Percentiles rank a stretch among this genome's conserved stretches.
These are phyloP conservation scores for Paramecium octaurelia DNA, from an alignment of 73 alveolate genomes.

Conservation along the genomic window DNA sequence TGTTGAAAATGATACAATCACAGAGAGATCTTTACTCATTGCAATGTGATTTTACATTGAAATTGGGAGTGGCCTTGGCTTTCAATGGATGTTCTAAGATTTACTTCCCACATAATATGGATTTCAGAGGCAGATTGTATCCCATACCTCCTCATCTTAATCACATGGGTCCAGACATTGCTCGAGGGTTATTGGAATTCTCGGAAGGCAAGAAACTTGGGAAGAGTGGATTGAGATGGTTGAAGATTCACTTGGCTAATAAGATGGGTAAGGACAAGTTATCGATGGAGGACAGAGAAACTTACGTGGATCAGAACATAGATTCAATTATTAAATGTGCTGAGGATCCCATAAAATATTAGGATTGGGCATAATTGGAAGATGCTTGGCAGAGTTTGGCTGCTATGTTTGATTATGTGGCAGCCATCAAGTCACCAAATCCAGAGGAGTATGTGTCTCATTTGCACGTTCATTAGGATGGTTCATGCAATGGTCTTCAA, in stretches of 20 bases:
- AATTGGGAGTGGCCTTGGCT: constrained; percentile 77
- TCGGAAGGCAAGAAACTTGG: constrained; percentile 88
- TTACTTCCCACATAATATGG: constrained; percentile 95
- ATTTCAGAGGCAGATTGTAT: constrained; percentile 96
- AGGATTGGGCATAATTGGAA: constrained; percentile 83
- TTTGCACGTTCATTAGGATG: constrained; percentile 94
- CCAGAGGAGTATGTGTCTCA: constrained; percentile 80
- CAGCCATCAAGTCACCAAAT: constrained; percentile 69
- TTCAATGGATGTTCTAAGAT: constrained; percentile 71
- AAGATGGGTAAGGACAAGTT: constrained; percentile 87
- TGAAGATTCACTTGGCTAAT: constrained; percentile 87
- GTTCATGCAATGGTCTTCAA: constrained; percentile 94
- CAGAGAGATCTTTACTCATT: constrained; percentile 80
- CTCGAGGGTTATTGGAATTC: constrained; percentile 91
- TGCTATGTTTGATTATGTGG: constrained; percentile 76
- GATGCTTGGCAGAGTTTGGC: constrained; percentile 91
- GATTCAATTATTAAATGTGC: constrained; percentile 74
- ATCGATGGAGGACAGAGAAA: constrained; percentile 76
- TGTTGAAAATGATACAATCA: constrained; percentile 76
- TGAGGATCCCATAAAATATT: constrained; percentile 79
- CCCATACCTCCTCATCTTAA: constrained; percentile 93
- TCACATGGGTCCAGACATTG: constrained; percentile 83
- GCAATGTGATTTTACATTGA: constrained; percentile 78
- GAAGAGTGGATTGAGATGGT: constrained; percentile 91
- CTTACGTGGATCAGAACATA: constrained; percentile 71